A percentile compares a stretch with the other conserved stretches of the same genome.
Conservation (phyloP, 106 monocot genomes). For the Acorus calamus region DNA sequence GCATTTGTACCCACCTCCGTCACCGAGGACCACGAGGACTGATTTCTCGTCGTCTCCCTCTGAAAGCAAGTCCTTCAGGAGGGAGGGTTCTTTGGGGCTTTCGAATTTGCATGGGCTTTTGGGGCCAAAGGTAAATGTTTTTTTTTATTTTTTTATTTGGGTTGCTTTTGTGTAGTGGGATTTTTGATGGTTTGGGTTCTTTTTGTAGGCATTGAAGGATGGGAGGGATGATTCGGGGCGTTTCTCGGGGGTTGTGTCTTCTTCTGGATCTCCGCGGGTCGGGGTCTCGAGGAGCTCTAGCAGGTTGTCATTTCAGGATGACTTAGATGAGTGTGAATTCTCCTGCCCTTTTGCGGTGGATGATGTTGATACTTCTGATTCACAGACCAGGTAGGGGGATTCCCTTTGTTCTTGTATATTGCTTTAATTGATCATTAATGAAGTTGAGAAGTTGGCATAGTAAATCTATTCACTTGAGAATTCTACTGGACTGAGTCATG, state of each 20-base stretch:
- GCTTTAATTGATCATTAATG: neutral
- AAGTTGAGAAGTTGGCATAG: no score
- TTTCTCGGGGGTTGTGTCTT: constrained; percentile 66
- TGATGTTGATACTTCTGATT: constrained; percentile 72
- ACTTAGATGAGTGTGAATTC: constrained; percentile 68
- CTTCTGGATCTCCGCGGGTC: constrained; percentile 53
- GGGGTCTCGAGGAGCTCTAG: constrained; percentile 80
- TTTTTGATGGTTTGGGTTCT: neutral
- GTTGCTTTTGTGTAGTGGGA: neutral
- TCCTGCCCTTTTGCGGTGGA: constrained; percentile 88
- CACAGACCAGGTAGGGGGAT: constrained; percentile 53
- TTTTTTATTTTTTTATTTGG: neutral
- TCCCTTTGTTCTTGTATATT: neutral
- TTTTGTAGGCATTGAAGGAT: constrained; percentile 52
- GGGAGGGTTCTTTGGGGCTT: constrained; percentile 39
- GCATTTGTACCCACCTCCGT: constrained; percentile 59
- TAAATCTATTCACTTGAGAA: no score
- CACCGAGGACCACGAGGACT: constrained; percentile 42
- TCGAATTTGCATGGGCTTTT: constrained; percentile 30
- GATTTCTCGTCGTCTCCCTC: constrained; percentile 38
- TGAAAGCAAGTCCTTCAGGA: constrained; percentile 40
- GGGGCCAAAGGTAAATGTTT: constrained; percentile 48
- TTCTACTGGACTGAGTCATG: no score
- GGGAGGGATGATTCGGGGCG: constrained; percentile 74
- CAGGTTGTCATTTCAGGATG: constrained; percentile 67